Conservation (phyloP, 2,329 filamentous ascomycete genomes). For the Ceratocystis ficicola region DNA sequence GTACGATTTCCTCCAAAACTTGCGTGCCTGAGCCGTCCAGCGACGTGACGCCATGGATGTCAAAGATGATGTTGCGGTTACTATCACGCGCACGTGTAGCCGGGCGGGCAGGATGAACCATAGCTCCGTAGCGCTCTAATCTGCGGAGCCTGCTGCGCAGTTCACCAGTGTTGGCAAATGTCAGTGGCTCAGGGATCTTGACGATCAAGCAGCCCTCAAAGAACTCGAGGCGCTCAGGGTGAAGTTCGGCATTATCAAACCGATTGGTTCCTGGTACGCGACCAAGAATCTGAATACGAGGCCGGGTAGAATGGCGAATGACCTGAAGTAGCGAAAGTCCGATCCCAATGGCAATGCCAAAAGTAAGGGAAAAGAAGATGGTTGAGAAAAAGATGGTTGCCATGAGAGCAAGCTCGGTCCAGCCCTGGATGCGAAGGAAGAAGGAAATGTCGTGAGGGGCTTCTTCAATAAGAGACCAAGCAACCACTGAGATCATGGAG, state of each 20-base stretch:
- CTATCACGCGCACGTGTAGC: constrained; percentile 63
- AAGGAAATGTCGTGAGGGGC: constrained; percentile 84
- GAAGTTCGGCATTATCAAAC: constrained; percentile 74
- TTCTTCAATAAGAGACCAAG: constrained; percentile 89
- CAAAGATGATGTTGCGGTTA: constrained; percentile 89
- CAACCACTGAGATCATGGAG: constrained; percentile 89
- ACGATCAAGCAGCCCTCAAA: constrained; percentile 88
- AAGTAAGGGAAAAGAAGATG: constrained; percentile 85
- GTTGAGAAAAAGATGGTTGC: constrained; percentile 78
- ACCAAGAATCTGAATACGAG: constrained; percentile 90
- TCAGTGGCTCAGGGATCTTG: constrained; percentile 93
- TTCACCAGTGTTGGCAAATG: constrained; percentile 92
- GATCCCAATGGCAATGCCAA: constrained; percentile 89
- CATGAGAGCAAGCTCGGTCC: constrained; percentile 80
- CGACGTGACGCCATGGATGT: constrained; percentile 92
- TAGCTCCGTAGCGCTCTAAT: constrained; percentile 82
- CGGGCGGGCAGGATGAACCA: constrained; percentile 77
- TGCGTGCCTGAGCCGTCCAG: constrained; percentile 90
- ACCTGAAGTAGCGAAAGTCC: constrained; percentile 81
- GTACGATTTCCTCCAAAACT: constrained; percentile 80
- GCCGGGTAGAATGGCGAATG: constrained; percentile 78
- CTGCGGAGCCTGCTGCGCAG: constrained; percentile 71
- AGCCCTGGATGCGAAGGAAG: constrained; percentile 75
- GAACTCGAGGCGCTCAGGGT: constrained; percentile 66
- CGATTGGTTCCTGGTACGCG: constrained; percentile 70